Base-by-base conservation (phyloP, 2,329 filamentous ascomycete species). In the Calonectria pseudoreteaudii region DNA sequence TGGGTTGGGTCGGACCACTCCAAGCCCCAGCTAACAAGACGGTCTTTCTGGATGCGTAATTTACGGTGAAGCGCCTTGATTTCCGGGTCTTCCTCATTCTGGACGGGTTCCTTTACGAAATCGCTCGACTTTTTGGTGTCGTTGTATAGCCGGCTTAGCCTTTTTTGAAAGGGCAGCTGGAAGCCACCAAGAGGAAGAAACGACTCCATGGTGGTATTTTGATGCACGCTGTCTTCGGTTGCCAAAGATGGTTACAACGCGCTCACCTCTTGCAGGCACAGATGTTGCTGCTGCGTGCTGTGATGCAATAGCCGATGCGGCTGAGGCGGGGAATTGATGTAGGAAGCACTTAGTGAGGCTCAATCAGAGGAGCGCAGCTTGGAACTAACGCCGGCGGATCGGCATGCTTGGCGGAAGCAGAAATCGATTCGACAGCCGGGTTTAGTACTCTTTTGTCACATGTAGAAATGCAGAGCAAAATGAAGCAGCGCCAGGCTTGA, bases 61-160 rank as follows among this genome's bases (percentile, higher is more conserved):
- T 94, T 95, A 75, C 93, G 92, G 82, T 95, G 93, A 38, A 96
- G 86, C 20, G 90, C 89, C 80, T 93, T 91, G 81, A 94, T 91
- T 76, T 95, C 93, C 30, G 93, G 93, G 81, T 93, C 88, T 81
- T 93, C 87, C 79, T 90, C 86, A 81, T 91, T 91, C 83, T 88
- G 92, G 76, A 88, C 89, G 68, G 90, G 89, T 81, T 90, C 90
- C 82, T 90, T 92, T 81, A 94, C 91, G 77, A 94, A 94, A 83
- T 94, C 92, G 82, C 91, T 93, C 31, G 93, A 94, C 78, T 92
- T 93, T 82, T 96, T 96, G 72, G 94, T 95, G 86, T 96, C 94
- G 78, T 94, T 93, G 83, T 96, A 96, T 71, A 96, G 90, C 80
- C 93, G 89, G 77, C 92, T 94, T 23, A 95, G 88, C 69, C 91